Base-by-base conservation (phyloP, 176 grass and related monocot genomes). In the Oryza nivara region DNA sequence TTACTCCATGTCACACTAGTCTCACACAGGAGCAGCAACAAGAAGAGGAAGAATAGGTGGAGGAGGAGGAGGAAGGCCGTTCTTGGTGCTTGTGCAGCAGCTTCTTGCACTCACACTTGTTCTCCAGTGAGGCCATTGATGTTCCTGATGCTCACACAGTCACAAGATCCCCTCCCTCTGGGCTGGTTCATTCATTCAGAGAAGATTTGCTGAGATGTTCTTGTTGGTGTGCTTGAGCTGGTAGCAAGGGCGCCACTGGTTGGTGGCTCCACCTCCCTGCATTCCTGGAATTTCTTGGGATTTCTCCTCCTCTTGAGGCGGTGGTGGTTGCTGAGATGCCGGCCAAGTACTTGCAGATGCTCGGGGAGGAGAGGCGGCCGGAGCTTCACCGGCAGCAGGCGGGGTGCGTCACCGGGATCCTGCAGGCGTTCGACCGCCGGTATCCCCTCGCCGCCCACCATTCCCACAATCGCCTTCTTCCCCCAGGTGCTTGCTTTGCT, bases 351-450 rank as follows among this genome's bases (percentile, higher is more conserved):
- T 46, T 98, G 41, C 87, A 88, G 23, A 51, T 91, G 47, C 78
- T 95, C 23, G 81, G 73, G 16, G 91, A 98, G 20, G 96, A 95
- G 4, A 90, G 89, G 70, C 89, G 89, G 54, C 87, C 87, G 32
- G 89, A 98, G 40, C 71, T 95, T 83, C 79, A 88, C 77, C 92
- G 87, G 68, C 93, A 98, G 68, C 93, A 98, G 78, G 83, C 92
- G 34, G 93, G 96, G 2, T 98, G 93, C 86, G 92, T 93, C 87
- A 90, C 93, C 47, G 96, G 93, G 51, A 98, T 95, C 88, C 89
- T 98, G 44, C 92, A 95, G 66, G 86, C 94, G 32, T 95, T 98
- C 68, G 96, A 95, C 86, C 87, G 89, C 54, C 93, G 90, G 67
- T 84, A 92, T 83, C 87, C 90, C 70, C 86, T 95, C 52, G 49